Percentiles rank a stretch among this genome's conserved stretches.
These are phyloP conservation scores for Cladosporium sp. DNA, from an alignment of 2,329 filamentous ascomycete species.

Conservation along the genomic window DNA sequence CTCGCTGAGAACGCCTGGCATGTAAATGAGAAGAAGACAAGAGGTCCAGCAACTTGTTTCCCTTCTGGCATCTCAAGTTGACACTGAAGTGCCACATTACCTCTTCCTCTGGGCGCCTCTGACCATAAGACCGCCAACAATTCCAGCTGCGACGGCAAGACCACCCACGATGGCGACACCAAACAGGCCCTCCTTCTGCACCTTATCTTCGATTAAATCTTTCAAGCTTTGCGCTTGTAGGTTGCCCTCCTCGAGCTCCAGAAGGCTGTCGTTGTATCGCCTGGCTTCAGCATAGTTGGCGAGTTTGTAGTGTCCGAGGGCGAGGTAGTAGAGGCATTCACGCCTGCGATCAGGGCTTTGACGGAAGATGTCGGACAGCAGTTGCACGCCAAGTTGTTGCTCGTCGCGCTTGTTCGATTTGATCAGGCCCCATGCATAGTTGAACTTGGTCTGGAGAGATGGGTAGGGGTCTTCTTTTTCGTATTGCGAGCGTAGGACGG, in stretches of 20 bases:
- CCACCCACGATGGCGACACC: constrained; percentile 94
- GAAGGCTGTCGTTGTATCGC: constrained; percentile 86
- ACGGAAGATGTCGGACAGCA: constrained; percentile 95
- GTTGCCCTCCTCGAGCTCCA: constrained; percentile 88
- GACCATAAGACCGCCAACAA: constrained; percentile 83
- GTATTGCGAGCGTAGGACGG: constrained; percentile 88
- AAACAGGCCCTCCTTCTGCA: constrained; percentile 87
- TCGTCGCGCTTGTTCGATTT: constrained; percentile 82
- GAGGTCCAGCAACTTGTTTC: not conserved
- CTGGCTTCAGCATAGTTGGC: constrained; percentile 95
- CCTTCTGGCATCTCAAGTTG: not conserved
- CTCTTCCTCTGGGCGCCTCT: constrained; percentile 54
- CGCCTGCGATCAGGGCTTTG: constrained; percentile 85
- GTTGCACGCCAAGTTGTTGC: constrained; percentile 88
- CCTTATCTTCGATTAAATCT: constrained; percentile 89
- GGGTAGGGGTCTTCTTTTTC: constrained; percentile 98
- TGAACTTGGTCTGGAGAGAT: constrained; percentile 97
- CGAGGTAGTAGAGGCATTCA: constrained; percentile 97
- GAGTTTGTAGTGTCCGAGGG: constrained; percentile 95
- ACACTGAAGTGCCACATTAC: constrained; percentile 10
- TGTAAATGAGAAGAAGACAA: not conserved
- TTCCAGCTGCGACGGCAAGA: constrained; percentile 85
- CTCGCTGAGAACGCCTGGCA: constrained; percentile 9
- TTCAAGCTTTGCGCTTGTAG: constrained; percentile 84
- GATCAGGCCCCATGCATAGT: constrained; percentile 98